A percentile compares a stretch with the other conserved stretches of the same genome.
Evolutionary conservation across 805 yeast species (phyloP).

Genomic region (Sungouiozyma intestinalis): DNA sequence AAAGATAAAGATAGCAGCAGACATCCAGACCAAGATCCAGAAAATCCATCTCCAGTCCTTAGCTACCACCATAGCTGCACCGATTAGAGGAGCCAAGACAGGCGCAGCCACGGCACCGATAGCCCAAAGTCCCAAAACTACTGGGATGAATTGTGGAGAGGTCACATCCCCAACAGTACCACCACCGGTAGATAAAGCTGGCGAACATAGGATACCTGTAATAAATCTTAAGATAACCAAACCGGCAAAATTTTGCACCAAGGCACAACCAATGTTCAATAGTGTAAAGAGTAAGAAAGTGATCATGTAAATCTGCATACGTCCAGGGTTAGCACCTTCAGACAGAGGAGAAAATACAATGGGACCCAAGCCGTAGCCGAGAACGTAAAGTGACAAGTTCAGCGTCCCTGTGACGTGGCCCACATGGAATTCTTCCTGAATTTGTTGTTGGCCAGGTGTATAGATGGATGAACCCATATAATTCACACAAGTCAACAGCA

Average conservation of each 20-base stretch:
- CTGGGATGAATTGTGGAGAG: constrained; percentile 33
- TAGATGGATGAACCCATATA: constrained; percentile 49
- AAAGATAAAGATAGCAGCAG: constrained; percentile 31
- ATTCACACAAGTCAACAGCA: constrained; percentile 39
- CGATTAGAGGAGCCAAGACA: constrained; percentile 45
- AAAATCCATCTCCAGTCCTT: constrained; percentile 46
- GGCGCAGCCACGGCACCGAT: constrained; percentile 47
- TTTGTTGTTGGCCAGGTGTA: constrained; percentile 40
- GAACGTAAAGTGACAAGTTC: constrained; percentile 43
- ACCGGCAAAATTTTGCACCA: constrained; percentile 40
- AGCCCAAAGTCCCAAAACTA: constrained; percentile 43
- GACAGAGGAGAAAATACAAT: constrained; percentile 48
- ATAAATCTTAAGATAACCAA: constrained; percentile 41
- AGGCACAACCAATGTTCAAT: constrained; percentile 48
- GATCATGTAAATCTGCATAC: constrained; percentile 39
- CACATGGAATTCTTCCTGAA: constrained; percentile 38
- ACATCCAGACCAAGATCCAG: constrained; percentile 38
- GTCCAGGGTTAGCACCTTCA: constrained; percentile 44
- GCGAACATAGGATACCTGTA: constrained; percentile 46
- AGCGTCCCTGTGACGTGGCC: constrained; percentile 37
- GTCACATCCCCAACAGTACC: constrained; percentile 46
- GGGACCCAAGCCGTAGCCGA: constrained; percentile 56
- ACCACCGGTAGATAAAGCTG: constrained; percentile 49
- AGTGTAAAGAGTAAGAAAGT: constrained; percentile 39
- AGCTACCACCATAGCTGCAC: constrained; percentile 40